phyloP scores from a whole-genome alignment of 371 early-diverging fungal genomes.

The Mortierella sp. region DNA sequence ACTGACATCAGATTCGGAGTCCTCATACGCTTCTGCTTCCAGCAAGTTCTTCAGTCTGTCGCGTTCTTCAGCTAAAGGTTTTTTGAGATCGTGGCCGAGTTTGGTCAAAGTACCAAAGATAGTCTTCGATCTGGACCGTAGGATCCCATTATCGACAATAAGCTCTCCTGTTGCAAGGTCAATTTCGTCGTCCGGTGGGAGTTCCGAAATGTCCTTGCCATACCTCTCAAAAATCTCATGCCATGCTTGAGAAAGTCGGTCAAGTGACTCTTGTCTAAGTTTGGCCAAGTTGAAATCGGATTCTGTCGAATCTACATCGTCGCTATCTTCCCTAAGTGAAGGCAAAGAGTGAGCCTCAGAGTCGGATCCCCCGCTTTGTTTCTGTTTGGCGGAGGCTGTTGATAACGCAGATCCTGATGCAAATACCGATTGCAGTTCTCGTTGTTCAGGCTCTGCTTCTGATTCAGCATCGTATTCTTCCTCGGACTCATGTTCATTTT shows the following conservation, averaged over 20 bases:
- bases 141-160: constrained; percentile 24
- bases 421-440: not conserved
- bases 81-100: constrained; percentile 15
- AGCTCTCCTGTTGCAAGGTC: constrained; percentile 26
- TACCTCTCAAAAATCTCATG: constrained; percentile 24
- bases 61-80: not conserved
- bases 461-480: not conserved
- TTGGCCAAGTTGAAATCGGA: not conserved
- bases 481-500: not conserved
- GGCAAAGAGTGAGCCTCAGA: not conserved
- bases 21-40: not conserved
- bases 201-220: constrained; percentile 13
- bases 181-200: constrained; percentile 27
- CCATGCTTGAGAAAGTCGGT: constrained; percentile 20
- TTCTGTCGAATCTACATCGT: not conserved
- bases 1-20: not conserved
- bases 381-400: not conserved
- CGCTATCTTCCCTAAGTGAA: not conserved
- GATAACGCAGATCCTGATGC: not conserved
- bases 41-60: not conserved
- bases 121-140: not conserved
- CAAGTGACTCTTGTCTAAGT: constrained; percentile 16
- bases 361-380: not conserved
- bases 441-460: not conserved
- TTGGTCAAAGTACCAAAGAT: constrained; percentile 22